Evolutionary conservation across 2,329 filamentous ascomycete species (phyloP).

Genomic region (Fusarium zealandicum): DNA sequence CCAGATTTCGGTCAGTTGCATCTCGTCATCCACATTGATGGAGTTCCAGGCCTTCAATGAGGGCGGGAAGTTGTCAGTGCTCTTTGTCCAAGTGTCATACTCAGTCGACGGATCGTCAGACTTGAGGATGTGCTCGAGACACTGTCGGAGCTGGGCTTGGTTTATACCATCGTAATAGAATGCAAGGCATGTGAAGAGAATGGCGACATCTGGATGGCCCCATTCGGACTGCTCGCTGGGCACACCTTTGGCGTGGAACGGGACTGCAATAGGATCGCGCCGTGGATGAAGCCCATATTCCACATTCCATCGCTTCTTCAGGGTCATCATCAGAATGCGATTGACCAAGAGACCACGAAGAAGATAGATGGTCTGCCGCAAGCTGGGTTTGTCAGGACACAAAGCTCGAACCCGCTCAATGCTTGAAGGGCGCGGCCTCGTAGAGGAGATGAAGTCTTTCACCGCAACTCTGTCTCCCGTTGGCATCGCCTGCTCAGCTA

Average conservation of each 20-base stretch:
- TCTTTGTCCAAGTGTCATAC: conserved; percentile 61
- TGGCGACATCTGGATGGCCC: conserved; percentile 72
- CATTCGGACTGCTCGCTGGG: conserved; percentile 71
- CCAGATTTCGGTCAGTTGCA: conserved; percentile 63
- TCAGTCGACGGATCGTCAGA: conserved; percentile 63
- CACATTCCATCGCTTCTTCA: conserved; percentile 73
- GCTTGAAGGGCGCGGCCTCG: conserved; percentile 12
- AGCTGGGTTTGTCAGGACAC: conserved; percentile 33
- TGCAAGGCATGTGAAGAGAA: conserved; percentile 69
- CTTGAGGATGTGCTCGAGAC: conserved; percentile 59
- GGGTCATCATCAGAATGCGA: conserved; percentile 63
- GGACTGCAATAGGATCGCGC: conserved; percentile 68
- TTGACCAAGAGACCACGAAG: conserved; percentile 69
- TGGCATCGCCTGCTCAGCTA: conserved; percentile 27
- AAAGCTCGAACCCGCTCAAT: conserved; percentile 23
- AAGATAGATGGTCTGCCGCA: conserved; percentile 54
- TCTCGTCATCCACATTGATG: conserved; percentile 67
- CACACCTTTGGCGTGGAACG: conserved; percentile 52
- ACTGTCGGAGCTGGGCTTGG: conserved; percentile 56
- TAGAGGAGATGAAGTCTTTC: conserved; percentile 35
- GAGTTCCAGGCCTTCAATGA: conserved; percentile 61
- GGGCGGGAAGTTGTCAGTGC: conserved; percentile 54
- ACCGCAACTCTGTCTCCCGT: conserved; percentile 36
- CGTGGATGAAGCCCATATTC: conserved; percentile 65
- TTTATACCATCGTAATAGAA: conserved; percentile 71